Base-by-base conservation (phyloP, 176 grass and related monocot species). In the Coix lacrymajobi region DNA sequence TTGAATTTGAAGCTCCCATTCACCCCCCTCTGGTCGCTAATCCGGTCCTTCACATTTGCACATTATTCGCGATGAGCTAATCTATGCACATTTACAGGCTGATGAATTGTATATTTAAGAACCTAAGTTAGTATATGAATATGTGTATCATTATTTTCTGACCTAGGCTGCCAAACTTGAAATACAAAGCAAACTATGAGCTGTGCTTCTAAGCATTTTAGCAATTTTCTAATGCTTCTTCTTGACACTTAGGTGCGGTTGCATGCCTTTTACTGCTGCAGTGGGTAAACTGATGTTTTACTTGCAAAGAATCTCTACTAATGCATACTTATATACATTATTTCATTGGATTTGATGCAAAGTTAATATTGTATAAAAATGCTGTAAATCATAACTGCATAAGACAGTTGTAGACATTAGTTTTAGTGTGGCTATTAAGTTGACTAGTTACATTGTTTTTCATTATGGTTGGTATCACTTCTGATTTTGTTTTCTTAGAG, bases 401-500 rank as follows among this genome's bases (percentile, higher is more conserved):
- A 8, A n/a, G 13, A 68, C 4, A 57, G 15, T 24, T 79, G 32
- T 48, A 20, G 16, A 32, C 34, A 40, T 41, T 61, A 36, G 19
- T 64, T 34, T 30, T 29, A 62, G 26, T 30, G 11, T 62, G 60
- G 25, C 60, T 30, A 62, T 62, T 31, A 30, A 15, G 26, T 62
- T 62, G 11, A 62, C 13, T 62, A 31, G 25, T 54, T 68, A 58
- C 11, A 60, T 40, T 79, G 66, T 26, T 51, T 84, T 12, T 28
- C 9, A 28, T 32, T 83, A 37, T 43, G 36, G 9, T 37, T 19
- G 1, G 5, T 60, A 56, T 49, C 20, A 24, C 70, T 44, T 69
- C 44, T 62, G 69, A 54, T 70, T 79, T 71, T 69, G 39, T 80
- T 84, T 17, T 68, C 37, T 58, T 89, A 36, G 71, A 81, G 28